Base-by-base conservation (phyloP, 2,329 filamentous ascomycete species). In the Aureobasidium sp. region DNA sequence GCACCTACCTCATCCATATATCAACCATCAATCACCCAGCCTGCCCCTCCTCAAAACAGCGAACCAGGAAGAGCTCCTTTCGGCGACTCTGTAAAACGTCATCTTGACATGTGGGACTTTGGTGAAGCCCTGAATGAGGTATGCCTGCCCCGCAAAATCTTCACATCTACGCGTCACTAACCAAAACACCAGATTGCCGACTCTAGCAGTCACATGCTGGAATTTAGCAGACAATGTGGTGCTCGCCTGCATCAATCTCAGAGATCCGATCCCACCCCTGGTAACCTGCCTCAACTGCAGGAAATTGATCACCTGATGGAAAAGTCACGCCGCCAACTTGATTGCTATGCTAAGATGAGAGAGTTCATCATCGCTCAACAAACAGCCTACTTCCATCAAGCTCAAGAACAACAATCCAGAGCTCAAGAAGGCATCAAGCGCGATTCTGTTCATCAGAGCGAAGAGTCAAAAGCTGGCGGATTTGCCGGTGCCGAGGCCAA, bases 401-500 rank as follows among this genome's bases (percentile, higher is more conserved):
- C 75, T 42, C 78, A 77, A 47, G 79, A 81, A 50, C 71, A 76
- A 10, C 71, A 71, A 3, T 74, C 68, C 62, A 65, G 74, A 44
- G 54, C 77, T 81, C 29, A 78, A 83, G 37, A 83, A 78, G 71
- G 79, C 77, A 21, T 37, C 34, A 65, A 65, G 36, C 61, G 71
- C 64, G 60, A 76, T 80, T 39, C 78, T 78, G 70, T 83, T 73
- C 65, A 82, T 75, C 86, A 86, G 66, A 79, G 78, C 30, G 85
- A 88, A 60, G 79, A 82, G 53, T 78, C 80, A 70, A 85, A 84
- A 69, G 74, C 66, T 63, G 81, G 81, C 64, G 81, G 83, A 16
- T 93, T 91, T 68, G 82, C 84, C 48, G 84, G 89, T 45, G 81
- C 84, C 7, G 92, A 97, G 71, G 85, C 87, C 21, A 97, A 97